A percentile compares a stretch with the other conserved stretches of the same genome.
Evolutionary conservation across 106 monocot species (phyloP).

Genomic region (Dendrobium catenatum): DNA sequence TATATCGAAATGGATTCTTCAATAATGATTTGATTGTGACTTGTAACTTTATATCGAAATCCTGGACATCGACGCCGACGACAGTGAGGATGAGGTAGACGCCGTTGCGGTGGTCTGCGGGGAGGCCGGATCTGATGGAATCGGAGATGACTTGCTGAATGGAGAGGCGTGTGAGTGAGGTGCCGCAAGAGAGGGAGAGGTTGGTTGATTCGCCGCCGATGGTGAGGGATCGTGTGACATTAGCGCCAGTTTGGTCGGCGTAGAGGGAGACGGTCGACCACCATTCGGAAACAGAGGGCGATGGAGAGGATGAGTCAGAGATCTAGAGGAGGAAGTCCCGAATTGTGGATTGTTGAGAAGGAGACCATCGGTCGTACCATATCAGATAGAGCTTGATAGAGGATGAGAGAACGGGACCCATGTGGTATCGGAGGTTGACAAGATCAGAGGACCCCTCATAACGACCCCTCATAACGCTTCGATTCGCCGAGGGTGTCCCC

Average conservation of each 20-base stretch:
- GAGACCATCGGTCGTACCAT: constrained; percentile 66
- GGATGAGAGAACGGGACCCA: constrained; percentile 79
- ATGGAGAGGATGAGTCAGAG: constrained; percentile 29
- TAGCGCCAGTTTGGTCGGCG: constrained; percentile 66
- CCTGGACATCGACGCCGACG: constrained; percentile 39
- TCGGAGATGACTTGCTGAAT: constrained; percentile 59
- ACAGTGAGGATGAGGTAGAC: constrained; percentile 62
- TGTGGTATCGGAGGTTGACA: constrained; percentile 61
- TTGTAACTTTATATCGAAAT: constrained; percentile 18
- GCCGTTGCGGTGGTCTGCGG: constrained; percentile 49
- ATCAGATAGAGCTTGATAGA: constrained; percentile 59
- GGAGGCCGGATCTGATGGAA: constrained; percentile 26
- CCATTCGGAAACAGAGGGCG: constrained; percentile 54
- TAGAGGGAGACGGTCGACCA: constrained; percentile 66
- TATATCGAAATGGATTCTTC: no score
- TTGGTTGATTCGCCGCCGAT: constrained; percentile 30
- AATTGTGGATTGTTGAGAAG: constrained; percentile 28
- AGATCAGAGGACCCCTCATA: constrained; percentile 63
- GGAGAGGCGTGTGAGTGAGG: constrained; percentile 45
- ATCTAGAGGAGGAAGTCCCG: constrained; percentile 59
- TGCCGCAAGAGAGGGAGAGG: constrained; percentile 20
- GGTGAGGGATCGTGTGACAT: constrained; percentile 52
- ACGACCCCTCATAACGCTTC: constrained; percentile 9
- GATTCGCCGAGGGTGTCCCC: constrained; percentile 13
- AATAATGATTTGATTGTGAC: no score